A percentile compares a stretch with the other conserved stretches of the same genome.
Conservation (phyloP, 768 basidiomycete species). For the Myochromella boudieri region DNA sequence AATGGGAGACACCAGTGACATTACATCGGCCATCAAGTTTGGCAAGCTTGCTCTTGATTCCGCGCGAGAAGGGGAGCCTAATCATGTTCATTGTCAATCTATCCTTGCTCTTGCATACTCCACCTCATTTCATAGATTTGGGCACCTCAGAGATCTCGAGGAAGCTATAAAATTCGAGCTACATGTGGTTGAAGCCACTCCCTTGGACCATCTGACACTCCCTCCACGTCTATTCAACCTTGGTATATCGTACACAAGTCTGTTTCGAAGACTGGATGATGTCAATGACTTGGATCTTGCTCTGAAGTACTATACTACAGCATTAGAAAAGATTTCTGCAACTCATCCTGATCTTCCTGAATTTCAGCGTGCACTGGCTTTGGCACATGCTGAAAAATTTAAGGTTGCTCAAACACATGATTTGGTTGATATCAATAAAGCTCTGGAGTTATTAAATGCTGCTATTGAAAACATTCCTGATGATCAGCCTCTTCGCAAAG, state of each 20-base stretch:
- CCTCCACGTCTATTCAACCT: conserved; percentile 5
- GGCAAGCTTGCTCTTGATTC: background rate
- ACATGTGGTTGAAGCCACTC: background rate
- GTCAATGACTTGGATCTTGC: conserved; percentile 8
- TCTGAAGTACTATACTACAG: background rate
- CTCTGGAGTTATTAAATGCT: background rate
- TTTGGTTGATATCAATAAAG: conserved; percentile 3
- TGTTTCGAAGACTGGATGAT: conserved; percentile 2
- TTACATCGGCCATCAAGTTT: background rate
- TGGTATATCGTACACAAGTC: background rate
- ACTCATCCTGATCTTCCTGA: conserved; percentile 6
- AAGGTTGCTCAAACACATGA: background rate
- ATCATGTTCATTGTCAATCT: background rate
- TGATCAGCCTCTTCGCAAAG: background rate
- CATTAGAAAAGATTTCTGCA: background rate
- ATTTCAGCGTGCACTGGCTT: background rate
- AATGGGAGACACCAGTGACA: background rate
- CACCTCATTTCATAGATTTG: conserved; percentile 3
- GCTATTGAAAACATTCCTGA: conserved; percentile 4
- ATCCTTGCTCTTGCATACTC: background rate
- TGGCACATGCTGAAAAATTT: background rate
- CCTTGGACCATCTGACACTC: background rate
- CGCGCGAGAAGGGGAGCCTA: background rate
- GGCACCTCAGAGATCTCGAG: background rate
- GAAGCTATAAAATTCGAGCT: background rate